Percentiles rank a stretch among this genome's conserved stretches.
Conservation (phyloP, 108 stramenopile genomes). For the Nitzschia inconspicua region DNA sequence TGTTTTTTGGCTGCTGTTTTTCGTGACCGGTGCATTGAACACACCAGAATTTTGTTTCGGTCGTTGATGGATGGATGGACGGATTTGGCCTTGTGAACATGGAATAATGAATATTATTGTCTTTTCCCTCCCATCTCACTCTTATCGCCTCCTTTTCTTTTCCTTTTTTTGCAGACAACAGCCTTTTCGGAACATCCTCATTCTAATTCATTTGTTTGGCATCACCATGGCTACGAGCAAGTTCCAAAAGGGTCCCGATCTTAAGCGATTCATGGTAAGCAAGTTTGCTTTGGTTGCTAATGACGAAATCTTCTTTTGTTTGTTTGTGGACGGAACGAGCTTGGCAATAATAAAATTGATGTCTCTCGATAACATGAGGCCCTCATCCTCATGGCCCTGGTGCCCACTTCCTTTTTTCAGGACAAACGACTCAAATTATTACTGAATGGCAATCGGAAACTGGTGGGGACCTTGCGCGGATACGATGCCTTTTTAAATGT, state of each 20-base stretch:
- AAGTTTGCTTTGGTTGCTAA: neutral
- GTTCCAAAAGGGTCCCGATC: constrained; percentile 84
- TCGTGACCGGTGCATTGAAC: too few relatives aligned
- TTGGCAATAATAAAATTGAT: neutral
- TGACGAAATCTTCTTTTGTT: neutral
- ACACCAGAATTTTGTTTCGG: too few relatives aligned
- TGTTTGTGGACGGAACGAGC: neutral
- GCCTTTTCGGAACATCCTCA: too few relatives aligned
- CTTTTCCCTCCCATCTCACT: too few relatives aligned
- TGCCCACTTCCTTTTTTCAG: constrained; percentile 33
- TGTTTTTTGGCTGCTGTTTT: too few relatives aligned
- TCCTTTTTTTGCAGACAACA: too few relatives aligned
- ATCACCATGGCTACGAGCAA: constrained; percentile 56
- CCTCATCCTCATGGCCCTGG: neutral
- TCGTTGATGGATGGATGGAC: too few relatives aligned
- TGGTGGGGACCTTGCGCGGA: constrained; percentile 78
- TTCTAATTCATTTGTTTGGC: too few relatives aligned
- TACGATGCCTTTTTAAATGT: constrained; percentile 91
- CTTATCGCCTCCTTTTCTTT: too few relatives aligned
- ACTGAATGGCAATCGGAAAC: constrained; percentile 81
- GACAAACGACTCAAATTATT: constrained; percentile 79
- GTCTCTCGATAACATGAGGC: neutral
- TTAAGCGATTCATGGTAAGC: constrained; percentile 89
- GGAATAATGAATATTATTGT: too few relatives aligned
- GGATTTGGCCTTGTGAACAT: too few relatives aligned